Evolutionary conservation across 2,329 filamentous ascomycete species (phyloP).

Genomic region (Davidsoniella eucalypti): DNA sequence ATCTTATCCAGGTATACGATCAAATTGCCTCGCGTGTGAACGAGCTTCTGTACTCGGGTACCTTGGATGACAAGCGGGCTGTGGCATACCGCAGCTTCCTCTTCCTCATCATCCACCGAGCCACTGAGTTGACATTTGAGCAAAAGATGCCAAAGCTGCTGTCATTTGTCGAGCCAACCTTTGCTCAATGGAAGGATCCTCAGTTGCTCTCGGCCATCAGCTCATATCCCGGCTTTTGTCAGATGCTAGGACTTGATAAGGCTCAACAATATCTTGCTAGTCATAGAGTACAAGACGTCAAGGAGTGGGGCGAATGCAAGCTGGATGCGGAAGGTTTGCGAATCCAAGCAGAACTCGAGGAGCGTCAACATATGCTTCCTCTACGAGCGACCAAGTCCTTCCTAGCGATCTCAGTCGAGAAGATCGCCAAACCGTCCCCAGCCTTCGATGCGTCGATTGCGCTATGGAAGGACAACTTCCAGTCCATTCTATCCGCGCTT

Average conservation of each 20-base stretch:
- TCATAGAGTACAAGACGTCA: slow-evolving; percentile 55
- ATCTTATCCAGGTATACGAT: slow-evolving; percentile 75
- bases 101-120: slow-evolving; percentile 86
- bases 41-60: slow-evolving; percentile 57
- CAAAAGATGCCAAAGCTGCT: slow-evolving; percentile 55
- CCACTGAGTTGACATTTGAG: slow-evolving; percentile 54
- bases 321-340: slow-evolving; percentile 66
- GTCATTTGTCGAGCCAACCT: slow-evolving; percentile 68
- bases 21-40: slow-evolving; percentile 70
- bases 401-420: slow-evolving; percentile 82
- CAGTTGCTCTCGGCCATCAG: slow-evolving; percentile 52
- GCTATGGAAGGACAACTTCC: slow-evolving; percentile 75
- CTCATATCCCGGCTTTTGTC: slow-evolving; percentile 64
- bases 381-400: slow-evolving; percentile 80
- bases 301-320: slow-evolving; percentile 66
- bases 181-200: slow-evolving; percentile 60
- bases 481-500: slow-evolving; percentile 67
- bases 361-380: slow-evolving; percentile 59
- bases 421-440: slow-evolving; percentile 55
- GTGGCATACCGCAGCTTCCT: slow-evolving; percentile 80
- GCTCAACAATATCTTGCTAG: slow-evolving; percentile 64
- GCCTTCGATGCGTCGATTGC: slow-evolving; percentile 60
- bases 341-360: slow-evolving; percentile 63
- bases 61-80: slow-evolving; percentile 64
- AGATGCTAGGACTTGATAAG: slow-evolving; percentile 61